Conservation (phyloP, 1,139 yeast species). For the Suhomyces bolitotheri region DNA sequence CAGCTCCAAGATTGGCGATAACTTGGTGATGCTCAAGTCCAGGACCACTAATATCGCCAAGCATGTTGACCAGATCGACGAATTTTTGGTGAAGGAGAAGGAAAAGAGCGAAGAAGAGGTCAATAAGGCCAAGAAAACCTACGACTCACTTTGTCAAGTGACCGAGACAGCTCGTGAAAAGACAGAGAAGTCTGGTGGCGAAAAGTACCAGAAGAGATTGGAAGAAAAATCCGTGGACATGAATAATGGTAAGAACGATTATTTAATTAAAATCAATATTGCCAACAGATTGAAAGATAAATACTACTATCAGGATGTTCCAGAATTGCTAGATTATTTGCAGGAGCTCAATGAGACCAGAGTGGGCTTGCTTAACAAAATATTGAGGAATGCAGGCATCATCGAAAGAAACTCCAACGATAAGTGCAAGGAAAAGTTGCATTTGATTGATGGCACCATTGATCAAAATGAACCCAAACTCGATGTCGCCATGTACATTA, state of each 20-base stretch:
- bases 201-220: conserved; percentile 57
- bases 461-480: conserved; percentile 71
- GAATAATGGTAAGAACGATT: conserved; percentile 83
- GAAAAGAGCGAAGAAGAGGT: conserved; percentile 65
- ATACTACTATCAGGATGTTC: conserved; percentile 89
- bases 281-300: conserved; percentile 93
- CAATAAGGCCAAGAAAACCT: conserved; percentile 66
- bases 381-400: conserved; percentile 63
- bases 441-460: conserved; percentile 56
- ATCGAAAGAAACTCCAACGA: conserved; percentile 63
- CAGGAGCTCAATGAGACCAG: conserved; percentile 85
- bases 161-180: conserved; percentile 83
- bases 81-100: conserved; percentile 56
- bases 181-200: conserved; percentile 57
- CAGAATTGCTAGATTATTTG: conserved; percentile 81
- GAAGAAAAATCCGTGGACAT: conserved; percentile 71
- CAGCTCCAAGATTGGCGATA: conserved; percentile 60
- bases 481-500: conserved; percentile 89
- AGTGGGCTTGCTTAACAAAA: conserved; percentile 67
- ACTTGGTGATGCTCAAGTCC: conserved; percentile 53
- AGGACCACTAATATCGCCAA: conserved; percentile 57
- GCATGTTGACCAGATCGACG: conserved; percentile 60
- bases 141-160: conserved; percentile 75
- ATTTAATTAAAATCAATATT: conserved; percentile 74
- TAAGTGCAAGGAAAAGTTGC: conserved; percentile 53